Base-by-base conservation (phyloP, 1,139 yeast species). In the Oligophagozyma castellii region DNA sequence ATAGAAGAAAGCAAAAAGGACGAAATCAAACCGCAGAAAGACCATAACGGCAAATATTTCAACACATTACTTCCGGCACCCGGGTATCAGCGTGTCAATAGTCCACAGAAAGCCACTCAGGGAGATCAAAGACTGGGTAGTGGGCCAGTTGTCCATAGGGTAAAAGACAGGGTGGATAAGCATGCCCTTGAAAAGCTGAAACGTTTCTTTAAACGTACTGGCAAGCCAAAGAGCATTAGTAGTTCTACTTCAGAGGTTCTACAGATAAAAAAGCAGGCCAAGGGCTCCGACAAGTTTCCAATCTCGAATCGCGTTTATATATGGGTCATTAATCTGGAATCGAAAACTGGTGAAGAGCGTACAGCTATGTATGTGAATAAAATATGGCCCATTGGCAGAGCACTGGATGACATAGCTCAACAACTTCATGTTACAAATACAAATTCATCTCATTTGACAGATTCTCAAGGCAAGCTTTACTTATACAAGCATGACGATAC, bases 341-440 rank as follows among this genome's bases (percentile, higher is more conserved):
- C 46, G 20, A 55, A 57, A 12, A 50, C 51, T 6, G 35, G 37
- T 12, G 33, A 32, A 20, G 46, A 53, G 10, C 49, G 46, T 5
- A 53, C 44, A 12, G 26, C 34, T 1, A 30, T 51, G 14, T 52
- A 42, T 26, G 40, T 49, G 11, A 53, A 54, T 26, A 48, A 49
- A 23, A 42, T 49, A 3, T 76, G 89, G 81, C 75, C 81, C 0
- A 63, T 80, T 5, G 96, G 96, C 0, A 62, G 80, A 38, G 75
- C 76, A 2, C 54, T 83, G 27, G 96, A 86, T 49, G 64, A 66
- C 23, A 63, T 78, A 8, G 72, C 86, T 4, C 66, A 63, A 19
- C 48, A 56, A 20, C 51, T 77, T 33, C 63, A 60, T 29, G 63
- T 79, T 13, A 58, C 59, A 24, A 79, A 79, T 50, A 12, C 16